Evolutionary conservation across 2,329 filamentous ascomycete genomes (phyloP).

Genomic region (Stachybotrys echinatus): DNA sequence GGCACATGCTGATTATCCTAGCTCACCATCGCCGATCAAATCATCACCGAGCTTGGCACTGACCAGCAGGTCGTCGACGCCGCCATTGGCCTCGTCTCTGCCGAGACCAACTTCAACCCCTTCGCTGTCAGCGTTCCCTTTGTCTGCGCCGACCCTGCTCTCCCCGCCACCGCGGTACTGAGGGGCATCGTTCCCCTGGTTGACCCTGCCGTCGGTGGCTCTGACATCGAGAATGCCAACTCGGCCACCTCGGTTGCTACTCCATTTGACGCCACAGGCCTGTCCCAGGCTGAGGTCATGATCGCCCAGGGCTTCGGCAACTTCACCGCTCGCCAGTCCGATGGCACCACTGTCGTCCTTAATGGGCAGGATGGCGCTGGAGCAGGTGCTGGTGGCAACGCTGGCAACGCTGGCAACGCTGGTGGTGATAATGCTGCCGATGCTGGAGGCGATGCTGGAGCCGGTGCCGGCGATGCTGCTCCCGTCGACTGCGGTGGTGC

Average conservation of each 20-base stretch:
- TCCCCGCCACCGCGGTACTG: slow-evolving; percentile 56
- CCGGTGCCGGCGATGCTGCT: background rate
- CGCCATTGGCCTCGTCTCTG: slow-evolving; percentile 57
- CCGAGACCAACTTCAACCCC: slow-evolving; percentile 71
- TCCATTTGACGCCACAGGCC: slow-evolving; percentile 54
- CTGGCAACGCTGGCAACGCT: slow-evolving; percentile 15
- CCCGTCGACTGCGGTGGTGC: slow-evolving; percentile 3
- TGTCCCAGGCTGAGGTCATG: slow-evolving; percentile 62
- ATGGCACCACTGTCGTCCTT: slow-evolving; percentile 23
- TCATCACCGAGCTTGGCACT: slow-evolving; percentile 55
- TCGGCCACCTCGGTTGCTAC: slow-evolving; percentile 43
- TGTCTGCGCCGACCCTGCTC: slow-evolving; percentile 57
- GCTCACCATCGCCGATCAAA: slow-evolving; percentile 59
- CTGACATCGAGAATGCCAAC: slow-evolving; percentile 55
- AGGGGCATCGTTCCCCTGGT: slow-evolving; percentile 63
- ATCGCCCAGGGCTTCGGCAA: slow-evolving; percentile 57
- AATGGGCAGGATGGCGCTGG: slow-evolving; percentile 28
- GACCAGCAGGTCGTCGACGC: slow-evolving; percentile 55
- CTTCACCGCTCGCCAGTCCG: slow-evolving; percentile 40
- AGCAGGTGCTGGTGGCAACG: slow-evolving; percentile 13
- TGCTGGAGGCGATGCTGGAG: slow-evolving; percentile 1
- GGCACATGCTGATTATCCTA: too few relatives aligned
- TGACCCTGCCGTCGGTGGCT: slow-evolving; percentile 56
- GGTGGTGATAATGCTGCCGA: slow-evolving; percentile 8
- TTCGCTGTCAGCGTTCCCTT: slow-evolving; percentile 54